Evolutionary conservation across 768 basidiomycete genomes (phyloP).

Genomic region (Antrodiella citrinella): DNA sequence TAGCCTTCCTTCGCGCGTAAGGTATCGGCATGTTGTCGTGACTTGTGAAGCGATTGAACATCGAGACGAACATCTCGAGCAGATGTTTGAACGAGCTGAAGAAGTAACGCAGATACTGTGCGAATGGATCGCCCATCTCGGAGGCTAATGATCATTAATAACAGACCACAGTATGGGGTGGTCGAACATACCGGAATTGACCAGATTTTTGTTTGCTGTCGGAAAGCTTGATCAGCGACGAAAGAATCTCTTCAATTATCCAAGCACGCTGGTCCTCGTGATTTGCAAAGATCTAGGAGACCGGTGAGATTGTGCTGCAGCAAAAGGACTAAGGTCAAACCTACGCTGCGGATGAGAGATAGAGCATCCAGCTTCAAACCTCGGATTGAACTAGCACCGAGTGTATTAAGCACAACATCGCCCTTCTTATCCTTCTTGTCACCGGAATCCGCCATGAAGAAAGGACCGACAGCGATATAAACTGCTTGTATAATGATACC

Average conservation of each 20-base stretch:
- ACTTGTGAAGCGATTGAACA: conserved; percentile 52
- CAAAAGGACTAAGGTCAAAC: conserved; percentile 24
- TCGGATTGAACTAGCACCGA: conserved; percentile 71
- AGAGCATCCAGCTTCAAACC: conserved; percentile 76
- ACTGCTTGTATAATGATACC: conserved; percentile 86
- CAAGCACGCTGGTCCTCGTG: conserved; percentile 87
- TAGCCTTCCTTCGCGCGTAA: conserved; percentile 58
- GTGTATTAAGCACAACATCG: conserved; percentile 48
- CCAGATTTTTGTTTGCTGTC: conserved; percentile 87
- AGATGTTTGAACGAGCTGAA: conserved; percentile 96
- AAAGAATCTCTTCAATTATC: conserved; percentile 97
- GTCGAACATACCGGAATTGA: conserved; percentile 72
- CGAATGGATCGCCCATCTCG: conserved; percentile 88
- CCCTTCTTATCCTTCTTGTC: conserved; percentile 53
- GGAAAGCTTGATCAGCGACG: conserved; percentile 82
- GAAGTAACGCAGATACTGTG: conserved; percentile 84
- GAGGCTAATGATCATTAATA: conserved; percentile 51
- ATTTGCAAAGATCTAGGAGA: conserved; percentile 75
- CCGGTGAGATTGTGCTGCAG: conserved; percentile 2
- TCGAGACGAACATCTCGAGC: conserved; percentile 79
- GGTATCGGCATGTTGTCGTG: conserved; percentile 52
- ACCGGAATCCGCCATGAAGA: conserved; percentile 75
- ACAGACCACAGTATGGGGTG: conserved; percentile 3
- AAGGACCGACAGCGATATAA: conserved; percentile 90
- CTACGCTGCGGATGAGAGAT: conserved; percentile 76